Percentiles rank a stretch among this genome's conserved stretches.
phyloP scores from a whole-genome alignment of 2,329 filamentous ascomycete species.

The Diaporthe citriasiana region DNA sequence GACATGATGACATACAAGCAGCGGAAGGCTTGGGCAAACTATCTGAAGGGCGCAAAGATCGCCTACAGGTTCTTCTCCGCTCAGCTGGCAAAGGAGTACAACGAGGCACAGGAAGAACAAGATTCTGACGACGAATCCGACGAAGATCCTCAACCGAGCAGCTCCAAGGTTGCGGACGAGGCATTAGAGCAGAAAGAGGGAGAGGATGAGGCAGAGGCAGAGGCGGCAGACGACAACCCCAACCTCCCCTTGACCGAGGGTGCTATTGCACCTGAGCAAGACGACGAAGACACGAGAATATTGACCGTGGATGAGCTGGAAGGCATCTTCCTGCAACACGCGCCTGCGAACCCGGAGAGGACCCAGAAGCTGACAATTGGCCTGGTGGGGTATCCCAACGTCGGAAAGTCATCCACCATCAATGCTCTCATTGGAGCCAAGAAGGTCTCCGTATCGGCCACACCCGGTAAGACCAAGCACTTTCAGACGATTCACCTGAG shows the following conservation, averaged over 20 bases:
- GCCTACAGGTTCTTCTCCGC: conserved; percentile 98
- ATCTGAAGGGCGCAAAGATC: conserved; percentile 85
- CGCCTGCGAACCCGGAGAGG: conserved; percentile 61
- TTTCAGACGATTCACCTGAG: conserved; percentile 98
- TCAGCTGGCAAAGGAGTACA: conserved; percentile 88
- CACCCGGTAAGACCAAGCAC: conserved; percentile 98
- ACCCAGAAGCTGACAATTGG: conserved; percentile 86
- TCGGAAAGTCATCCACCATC: conserved; percentile 99
- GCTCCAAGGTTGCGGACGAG: conserved; percentile 47
- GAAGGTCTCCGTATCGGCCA: conserved; percentile 97
- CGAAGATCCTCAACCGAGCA: conserved; percentile 50
- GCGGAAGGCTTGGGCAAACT: conserved; percentile 85
- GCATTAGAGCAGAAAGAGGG: conserved; percentile 46
- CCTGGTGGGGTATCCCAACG: conserved; percentile 97
- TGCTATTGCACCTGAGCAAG: conserved; percentile 55
- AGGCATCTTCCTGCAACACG: conserved; percentile 84
- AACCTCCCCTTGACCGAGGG: conserved; percentile 55
- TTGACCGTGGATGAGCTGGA: conserved; percentile 94
- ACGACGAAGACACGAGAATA: conserved; percentile 79
- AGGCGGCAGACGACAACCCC: conserved; percentile 48
- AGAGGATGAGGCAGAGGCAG: conserved; percentile 45
- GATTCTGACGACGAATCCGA: conserved; percentile 60
- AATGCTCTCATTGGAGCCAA: conserved; percentile 98
- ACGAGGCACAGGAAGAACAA: conserved; percentile 77
- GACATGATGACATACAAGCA: conserved; percentile 97